phyloP scores from a whole-genome alignment of 169 alveolate genomes.

The Plasmodium berghei region DNA sequence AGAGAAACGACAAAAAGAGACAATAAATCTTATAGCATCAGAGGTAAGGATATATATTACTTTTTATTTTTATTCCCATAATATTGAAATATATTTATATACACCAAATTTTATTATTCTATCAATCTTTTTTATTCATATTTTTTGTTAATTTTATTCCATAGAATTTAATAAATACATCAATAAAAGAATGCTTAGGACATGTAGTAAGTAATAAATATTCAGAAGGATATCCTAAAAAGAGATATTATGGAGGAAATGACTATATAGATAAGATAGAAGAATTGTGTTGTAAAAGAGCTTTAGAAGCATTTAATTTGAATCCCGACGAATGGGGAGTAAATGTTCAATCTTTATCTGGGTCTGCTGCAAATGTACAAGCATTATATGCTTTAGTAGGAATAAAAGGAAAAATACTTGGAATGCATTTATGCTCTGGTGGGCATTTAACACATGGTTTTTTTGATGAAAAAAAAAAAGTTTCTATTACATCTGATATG shows the following conservation, averaged over 20 bases:
- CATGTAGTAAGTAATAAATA: conserved; percentile 93
- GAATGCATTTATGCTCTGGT: conserved; percentile 96
- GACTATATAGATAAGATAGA: conserved; percentile 92
- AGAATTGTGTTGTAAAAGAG: conserved; percentile 92
- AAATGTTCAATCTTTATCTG: conserved; percentile 97
- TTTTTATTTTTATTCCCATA: not conserved
- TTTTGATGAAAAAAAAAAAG: conserved; percentile 91
- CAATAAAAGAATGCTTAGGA: conserved; percentile 94
- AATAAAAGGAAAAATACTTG: conserved; percentile 97
- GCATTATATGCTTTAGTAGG: conserved; percentile 95
- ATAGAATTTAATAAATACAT: conserved; percentile 90
- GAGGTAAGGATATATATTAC: conserved; percentile 79
- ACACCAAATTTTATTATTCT: conserved; percentile 70
- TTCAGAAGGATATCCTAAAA: conserved; percentile 98
- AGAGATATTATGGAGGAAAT: conserved; percentile 95
- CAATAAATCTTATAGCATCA: conserved; percentile 89
- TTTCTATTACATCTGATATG: conserved; percentile 95
- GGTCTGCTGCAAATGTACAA: conserved; percentile 97
- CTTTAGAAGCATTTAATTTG: conserved; percentile 94
- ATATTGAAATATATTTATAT: conserved; percentile 29
- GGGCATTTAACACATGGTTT: conserved; percentile 97
- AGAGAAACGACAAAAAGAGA: conserved; percentile 85
- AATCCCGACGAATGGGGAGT: conserved; percentile 97
- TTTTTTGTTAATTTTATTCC: not conserved
- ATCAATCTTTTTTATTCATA: not conserved